These are phyloP conservation scores for Rhizopus stolonifer DNA, from an alignment of 371 early-diverging fungal genomes.

Conservation along the genomic window DNA sequence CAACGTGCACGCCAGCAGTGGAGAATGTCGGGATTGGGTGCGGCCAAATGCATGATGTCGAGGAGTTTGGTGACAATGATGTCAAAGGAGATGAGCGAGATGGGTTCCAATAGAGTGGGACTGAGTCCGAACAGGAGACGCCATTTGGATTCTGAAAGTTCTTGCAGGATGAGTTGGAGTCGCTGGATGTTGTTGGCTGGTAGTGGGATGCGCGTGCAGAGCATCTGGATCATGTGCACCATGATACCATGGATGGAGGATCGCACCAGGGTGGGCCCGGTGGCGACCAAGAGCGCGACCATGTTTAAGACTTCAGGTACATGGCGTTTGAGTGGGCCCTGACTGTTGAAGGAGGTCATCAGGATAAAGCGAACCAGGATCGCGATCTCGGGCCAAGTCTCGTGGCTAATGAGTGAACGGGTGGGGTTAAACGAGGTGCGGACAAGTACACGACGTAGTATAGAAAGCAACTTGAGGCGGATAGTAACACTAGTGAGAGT, in stretches of 20 bases:
- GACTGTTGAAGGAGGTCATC: conserved; percentile 84
- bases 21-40: conserved; percentile 66
- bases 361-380: conserved; percentile 80
- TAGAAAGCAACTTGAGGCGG: conserved; percentile 72
- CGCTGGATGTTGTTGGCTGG: conserved; percentile 55
- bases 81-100: conserved; percentile 71
- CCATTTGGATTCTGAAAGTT: conserved; percentile 71
- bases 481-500: conserved; percentile 75
- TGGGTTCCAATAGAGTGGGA: conserved; percentile 61
- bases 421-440: conserved; percentile 69
- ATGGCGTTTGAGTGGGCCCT: conserved; percentile 58
- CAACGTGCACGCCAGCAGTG: conserved; percentile 84
- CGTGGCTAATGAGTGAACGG: conserved; percentile 69
- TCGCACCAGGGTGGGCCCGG: conserved; percentile 79
- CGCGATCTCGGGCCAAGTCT: conserved; percentile 82
- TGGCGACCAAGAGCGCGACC: conserved; percentile 73
- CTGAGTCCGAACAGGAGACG: conserved; percentile 76
- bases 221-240: conserved; percentile 81
- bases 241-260: conserved; percentile 84
- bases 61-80: conserved; percentile 71
- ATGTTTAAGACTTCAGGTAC: conserved; percentile 84
- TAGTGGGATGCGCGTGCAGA: conserved; percentile 68
- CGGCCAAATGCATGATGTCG: conserved; percentile 72
- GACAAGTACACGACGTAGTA: conserved; percentile 63
- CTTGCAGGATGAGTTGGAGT: conserved; percentile 54